Conservation (phyloP, 2,329 filamentous ascomycete genomes). For the Ophiostoma himal-ulmi region DNA sequence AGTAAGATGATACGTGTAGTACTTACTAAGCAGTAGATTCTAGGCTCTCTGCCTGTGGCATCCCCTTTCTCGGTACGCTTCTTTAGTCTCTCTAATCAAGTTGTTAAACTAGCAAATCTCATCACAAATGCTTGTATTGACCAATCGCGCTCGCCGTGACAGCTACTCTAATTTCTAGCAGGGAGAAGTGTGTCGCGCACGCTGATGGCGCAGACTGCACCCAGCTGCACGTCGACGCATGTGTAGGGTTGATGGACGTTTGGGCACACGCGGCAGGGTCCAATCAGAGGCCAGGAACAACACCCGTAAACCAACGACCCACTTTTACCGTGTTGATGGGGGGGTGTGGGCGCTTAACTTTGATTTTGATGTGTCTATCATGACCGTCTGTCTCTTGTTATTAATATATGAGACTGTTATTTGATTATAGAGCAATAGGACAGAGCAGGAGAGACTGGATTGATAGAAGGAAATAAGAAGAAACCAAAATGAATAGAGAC, state of each 20-base stretch:
- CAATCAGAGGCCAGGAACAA: slow-evolving; percentile 1
- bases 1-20: no score
- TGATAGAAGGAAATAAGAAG: neutral
- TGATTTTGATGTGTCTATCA: neutral
- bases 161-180: no score
- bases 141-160: neutral
- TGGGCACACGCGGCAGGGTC: slow-evolving; percentile 6
- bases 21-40: neutral
- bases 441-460: neutral
- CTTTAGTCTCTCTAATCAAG: no score
- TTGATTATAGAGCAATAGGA: neutral
- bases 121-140: neutral
- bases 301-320: neutral
- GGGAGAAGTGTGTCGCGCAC: neutral
- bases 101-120: neutral
- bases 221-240: neutral
- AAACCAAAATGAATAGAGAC: neutral
- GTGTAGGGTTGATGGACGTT: slow-evolving; percentile 3
- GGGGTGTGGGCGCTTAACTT: slow-evolving; percentile 14
- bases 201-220: neutral
- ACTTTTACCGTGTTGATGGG: neutral
- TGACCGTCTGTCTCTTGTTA: neutral
- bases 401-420: neutral
- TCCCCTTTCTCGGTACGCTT: no score
- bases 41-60: no score